Evolutionary conservation across 495 filamentous ascomycete species (phyloP), one percentile per base, ranked within the genome.

Genomic region (Annulohypoxylon bovei): DNA sequence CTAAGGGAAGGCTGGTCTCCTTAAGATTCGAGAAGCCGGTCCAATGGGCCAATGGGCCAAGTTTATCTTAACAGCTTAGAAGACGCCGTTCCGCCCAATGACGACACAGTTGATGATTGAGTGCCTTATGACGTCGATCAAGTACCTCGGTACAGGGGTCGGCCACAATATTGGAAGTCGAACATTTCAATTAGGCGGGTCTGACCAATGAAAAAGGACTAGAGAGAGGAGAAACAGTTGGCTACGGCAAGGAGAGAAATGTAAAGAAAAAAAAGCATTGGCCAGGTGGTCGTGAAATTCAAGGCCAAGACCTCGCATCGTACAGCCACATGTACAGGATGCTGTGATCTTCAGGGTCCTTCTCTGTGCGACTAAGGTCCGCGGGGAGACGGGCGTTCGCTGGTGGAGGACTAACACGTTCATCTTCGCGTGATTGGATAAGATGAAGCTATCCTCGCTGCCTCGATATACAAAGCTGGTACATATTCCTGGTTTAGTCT

Each of bases 291-390:
- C 28, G 49, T 62, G 49, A 47, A 65, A 40, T 65, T n/a, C 53
- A 65, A 57, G 23, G 70, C 65, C 70, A 72, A 68, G 70, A 68
- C 70, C 33, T 30, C 64, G 22, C 70, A 72, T 72, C 70, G 70
- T 72, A 68, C 70, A 72, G 65, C 64, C 65, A 72, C 69, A 68
- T 71, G 68, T 72, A 68, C 64, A 68, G 55, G 70, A 65, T 40
- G 65, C 56, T 37, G 61, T 72, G 70, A 72, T 72, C 70, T 72
- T 72, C 70, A 72, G 70, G 70, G 70, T 72, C 70, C 61, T 65
- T 65, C 49, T 60, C 65, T 68, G 70, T 72, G 65, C 56, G 40
- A 72, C 70, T n/a, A 44, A 68, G 44, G 46, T 65, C 55, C 55
- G 70, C 70, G 70, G 70, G 70, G 70, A 72, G 70, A 62, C 70